Conservation (phyloP, 768 basidiomycete species). For the Dentipellis sp. region DNA sequence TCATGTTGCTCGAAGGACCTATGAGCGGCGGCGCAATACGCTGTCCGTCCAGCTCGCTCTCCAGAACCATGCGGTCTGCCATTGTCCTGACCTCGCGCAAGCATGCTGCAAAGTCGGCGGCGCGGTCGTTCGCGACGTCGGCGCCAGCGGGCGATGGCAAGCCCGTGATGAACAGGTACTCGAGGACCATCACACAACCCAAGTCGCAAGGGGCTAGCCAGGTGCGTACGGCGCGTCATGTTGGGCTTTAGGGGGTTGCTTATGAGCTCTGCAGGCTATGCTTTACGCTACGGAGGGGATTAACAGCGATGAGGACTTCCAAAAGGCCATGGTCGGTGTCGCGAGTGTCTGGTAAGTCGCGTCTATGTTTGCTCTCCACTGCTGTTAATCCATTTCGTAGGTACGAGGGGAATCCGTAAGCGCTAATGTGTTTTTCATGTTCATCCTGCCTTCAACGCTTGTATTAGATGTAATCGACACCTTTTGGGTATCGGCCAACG, state of each 20-base stretch:
- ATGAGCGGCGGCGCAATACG: not conserved
- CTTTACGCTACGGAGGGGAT: conserved; percentile 97
- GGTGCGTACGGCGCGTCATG: conserved; percentile 27
- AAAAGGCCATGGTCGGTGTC: conserved; percentile 96
- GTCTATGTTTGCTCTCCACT: conserved; percentile 8
- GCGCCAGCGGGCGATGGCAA: conserved; percentile 15
- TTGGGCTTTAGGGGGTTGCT: not conserved
- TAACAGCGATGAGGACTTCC: conserved; percentile 68
- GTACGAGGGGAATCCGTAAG: conserved; percentile 99
- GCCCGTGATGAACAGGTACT: conserved; percentile 49
- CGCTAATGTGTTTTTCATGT: conserved; percentile 7
- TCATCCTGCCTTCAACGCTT: not conserved
- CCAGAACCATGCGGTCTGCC: conserved; percentile 5
- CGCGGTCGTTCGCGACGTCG: conserved; percentile 17
- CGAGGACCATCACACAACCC: conserved; percentile 75
- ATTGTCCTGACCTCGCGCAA: conserved; percentile 4
- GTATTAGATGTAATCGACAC: conserved; percentile 84
- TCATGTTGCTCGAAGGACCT: not conserved
- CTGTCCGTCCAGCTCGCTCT: not conserved
- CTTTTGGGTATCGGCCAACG: conserved; percentile 82
- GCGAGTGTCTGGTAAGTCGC: conserved; percentile 85
- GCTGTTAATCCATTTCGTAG: conserved; percentile 30
- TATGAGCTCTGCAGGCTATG: conserved; percentile 65
- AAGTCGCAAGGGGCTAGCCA: conserved; percentile 96
- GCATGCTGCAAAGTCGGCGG: not conserved